phyloP scores from a whole-genome alignment of 176 grass and related monocot genomes.

The Echinochloa phyllopogon region DNA sequence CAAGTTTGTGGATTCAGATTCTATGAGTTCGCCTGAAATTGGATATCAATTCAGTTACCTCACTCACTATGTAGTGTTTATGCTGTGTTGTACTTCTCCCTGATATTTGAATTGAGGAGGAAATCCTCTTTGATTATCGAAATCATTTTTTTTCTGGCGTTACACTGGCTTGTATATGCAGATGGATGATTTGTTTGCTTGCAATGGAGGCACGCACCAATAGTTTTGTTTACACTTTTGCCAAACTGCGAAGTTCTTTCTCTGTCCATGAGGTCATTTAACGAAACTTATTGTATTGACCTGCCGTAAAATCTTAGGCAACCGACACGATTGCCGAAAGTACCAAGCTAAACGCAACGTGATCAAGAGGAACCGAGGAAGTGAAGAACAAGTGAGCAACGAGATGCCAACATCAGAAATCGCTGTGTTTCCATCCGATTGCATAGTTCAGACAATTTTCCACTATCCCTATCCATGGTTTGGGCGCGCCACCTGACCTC shows the following conservation, averaged over 20 bases:
- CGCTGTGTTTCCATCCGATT: too few relatives aligned
- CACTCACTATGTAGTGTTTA: not conserved
- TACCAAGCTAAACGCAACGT: not conserved
- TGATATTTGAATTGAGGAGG: too few relatives aligned
- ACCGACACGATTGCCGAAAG: not conserved
- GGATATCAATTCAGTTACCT: not conserved
- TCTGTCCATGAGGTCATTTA: not conserved
- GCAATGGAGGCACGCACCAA: not conserved
- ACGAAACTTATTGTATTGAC: not conserved
- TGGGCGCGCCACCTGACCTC: slow-evolving; percentile 1
- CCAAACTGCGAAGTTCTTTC: not conserved
- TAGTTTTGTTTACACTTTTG: not conserved
- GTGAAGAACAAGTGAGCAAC: not conserved
- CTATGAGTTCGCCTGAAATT: not conserved
- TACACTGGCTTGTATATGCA: not conserved
- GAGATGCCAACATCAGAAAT: too few relatives aligned
- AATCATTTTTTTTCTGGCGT: too few relatives aligned
- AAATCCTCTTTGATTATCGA: too few relatives aligned
- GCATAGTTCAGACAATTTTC: too few relatives aligned
- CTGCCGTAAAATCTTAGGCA: not conserved
- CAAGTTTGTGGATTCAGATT: not conserved
- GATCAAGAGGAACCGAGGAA: not conserved
- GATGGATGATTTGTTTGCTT: not conserved
- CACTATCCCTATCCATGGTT: not conserved
- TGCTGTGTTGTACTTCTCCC: not conserved